phyloP scores from a whole-genome alignment of 163 green algal genomes.

The Botryococcus braunii region DNA sequence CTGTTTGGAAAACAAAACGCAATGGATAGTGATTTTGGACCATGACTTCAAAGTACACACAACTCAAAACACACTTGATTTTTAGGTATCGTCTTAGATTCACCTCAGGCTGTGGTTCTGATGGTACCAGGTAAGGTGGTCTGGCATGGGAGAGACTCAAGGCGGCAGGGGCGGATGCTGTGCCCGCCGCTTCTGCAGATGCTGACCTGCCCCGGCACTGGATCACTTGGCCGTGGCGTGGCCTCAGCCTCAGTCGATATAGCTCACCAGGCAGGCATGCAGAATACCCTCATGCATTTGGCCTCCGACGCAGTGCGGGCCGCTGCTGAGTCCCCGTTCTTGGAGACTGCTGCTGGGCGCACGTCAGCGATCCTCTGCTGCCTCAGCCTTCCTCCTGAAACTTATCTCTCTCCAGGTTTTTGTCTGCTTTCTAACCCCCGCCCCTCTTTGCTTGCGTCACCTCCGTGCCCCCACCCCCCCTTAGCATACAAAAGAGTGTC shows the following conservation, averaged over 20 bases:
- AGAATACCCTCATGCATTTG: conserved; percentile 33
- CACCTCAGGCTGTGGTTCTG: background rate
- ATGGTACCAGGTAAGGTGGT: conserved; percentile 46
- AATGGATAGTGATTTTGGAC: no score
- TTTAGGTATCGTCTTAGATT: no score
- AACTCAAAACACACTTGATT: no score
- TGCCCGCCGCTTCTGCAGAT: conserved; percentile 61
- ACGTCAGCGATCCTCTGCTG: conserved; percentile 62
- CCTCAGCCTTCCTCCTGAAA: conserved; percentile 45
- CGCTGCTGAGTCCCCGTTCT: conserved; percentile 65
- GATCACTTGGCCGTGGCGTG: conserved; percentile 34
- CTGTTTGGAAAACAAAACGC: no score
- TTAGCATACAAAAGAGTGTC: no score
- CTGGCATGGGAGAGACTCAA: conserved; percentile 67
- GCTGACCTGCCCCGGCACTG: conserved; percentile 45
- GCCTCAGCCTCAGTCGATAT: conserved; percentile 22
- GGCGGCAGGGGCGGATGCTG: conserved; percentile 51
- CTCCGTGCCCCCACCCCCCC: no score
- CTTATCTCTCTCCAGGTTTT: conserved; percentile 16
- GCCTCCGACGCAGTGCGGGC: conserved; percentile 42
- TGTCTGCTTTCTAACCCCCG: no score
- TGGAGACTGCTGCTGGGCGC: conserved; percentile 42
- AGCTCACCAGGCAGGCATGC: conserved; percentile 10
- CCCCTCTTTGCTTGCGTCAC: no score
- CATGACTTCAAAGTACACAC: no score